These are phyloP conservation scores for Mortierella antarctica DNA, from an alignment of 192 early-diverging fungal species.

Conservation along the genomic window DNA sequence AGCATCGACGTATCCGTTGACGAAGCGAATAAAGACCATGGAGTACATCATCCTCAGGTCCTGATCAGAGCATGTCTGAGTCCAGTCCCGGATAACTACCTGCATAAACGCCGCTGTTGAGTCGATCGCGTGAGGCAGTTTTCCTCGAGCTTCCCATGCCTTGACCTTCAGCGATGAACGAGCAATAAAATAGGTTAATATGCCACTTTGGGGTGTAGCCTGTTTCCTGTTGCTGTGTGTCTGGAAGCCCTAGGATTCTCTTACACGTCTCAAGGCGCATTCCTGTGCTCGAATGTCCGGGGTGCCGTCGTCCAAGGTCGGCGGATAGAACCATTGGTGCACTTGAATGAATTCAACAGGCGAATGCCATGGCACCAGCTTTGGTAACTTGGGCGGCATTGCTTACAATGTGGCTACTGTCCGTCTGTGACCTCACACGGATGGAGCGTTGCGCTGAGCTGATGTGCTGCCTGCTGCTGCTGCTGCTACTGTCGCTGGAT, in stretches of 20 bases:
- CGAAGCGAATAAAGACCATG: conserved; percentile 55
- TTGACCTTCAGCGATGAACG: conserved; percentile 59
- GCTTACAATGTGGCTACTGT: not conserved
- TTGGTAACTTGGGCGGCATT: conserved; percentile 48
- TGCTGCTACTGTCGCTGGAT: too few relatives aligned
- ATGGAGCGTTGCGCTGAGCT: too few relatives aligned
- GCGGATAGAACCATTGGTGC: conserved; percentile 41
- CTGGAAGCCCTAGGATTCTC: not conserved
- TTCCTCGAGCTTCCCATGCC: conserved; percentile 77
- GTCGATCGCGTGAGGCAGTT: conserved; percentile 75
- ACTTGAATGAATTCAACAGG: conserved; percentile 50
- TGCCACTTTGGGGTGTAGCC: not conserved
- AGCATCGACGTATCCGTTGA: conserved; percentile 49
- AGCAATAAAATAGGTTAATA: not conserved
- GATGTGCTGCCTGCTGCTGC: too few relatives aligned
- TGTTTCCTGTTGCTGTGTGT: too few relatives aligned
- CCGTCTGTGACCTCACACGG: not conserved
- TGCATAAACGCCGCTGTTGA: conserved; percentile 71
- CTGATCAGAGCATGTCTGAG: conserved; percentile 46
- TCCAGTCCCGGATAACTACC: conserved; percentile 63
- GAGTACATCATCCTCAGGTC: conserved; percentile 61
- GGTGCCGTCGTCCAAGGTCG: conserved; percentile 25
- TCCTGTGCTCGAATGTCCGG: conserved; percentile 44
- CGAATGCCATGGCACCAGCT: conserved; percentile 53
- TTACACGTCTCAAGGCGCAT: conserved; percentile 45